Evolutionary conservation across 164 flowering plant species (phyloP).

Genomic region (Warburgia ugandensis): DNA sequence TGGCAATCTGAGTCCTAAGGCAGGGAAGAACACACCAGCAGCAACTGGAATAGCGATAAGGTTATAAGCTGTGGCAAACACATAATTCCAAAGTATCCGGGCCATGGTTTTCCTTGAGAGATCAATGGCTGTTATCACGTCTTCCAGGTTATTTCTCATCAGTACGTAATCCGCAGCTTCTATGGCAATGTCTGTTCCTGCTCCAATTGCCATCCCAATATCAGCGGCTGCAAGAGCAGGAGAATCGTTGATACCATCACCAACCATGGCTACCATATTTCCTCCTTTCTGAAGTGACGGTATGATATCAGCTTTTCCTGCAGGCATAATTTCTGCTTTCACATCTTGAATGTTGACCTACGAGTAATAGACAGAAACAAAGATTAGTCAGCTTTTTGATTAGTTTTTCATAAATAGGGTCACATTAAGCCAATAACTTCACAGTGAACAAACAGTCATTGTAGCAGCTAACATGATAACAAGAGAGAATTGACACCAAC

Average conservation of each 20-base stretch:
- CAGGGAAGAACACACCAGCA: constrained; percentile 43
- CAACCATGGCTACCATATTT: constrained; percentile 7
- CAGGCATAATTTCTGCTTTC: constrained; percentile 88
- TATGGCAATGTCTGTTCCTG: constrained; percentile 8
- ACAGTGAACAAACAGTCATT: too few species aligned
- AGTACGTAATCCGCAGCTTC: constrained; percentile 6
- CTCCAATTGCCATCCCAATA: constrained; percentile 8
- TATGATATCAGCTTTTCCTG: constrained; percentile 85
- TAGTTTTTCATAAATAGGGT: too few species aligned
- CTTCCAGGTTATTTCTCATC: constrained; percentile 23
- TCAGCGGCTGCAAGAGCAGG: constrained; percentile 11
- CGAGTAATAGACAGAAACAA: background rate
- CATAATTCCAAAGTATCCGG: constrained; percentile 38
- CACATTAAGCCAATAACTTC: too few species aligned
- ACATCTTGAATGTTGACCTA: constrained; percentile 90
- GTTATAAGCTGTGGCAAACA: constrained; percentile 42
- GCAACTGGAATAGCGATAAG: constrained; percentile 39
- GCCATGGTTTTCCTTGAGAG: constrained; percentile 43
- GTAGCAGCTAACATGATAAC: too few species aligned
- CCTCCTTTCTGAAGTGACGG: constrained; percentile 61
- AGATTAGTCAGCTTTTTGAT: background rate
- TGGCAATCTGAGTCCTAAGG: constrained; percentile 34
- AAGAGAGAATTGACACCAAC: too few species aligned
- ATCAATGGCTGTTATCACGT: constrained; percentile 51
- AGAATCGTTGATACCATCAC: constrained; percentile 8